Evolutionary conservation across 164 flowering plant species (phyloP), one percentile per base, ranked within the genome.

Genomic region (Platanus orientalis): DNA sequence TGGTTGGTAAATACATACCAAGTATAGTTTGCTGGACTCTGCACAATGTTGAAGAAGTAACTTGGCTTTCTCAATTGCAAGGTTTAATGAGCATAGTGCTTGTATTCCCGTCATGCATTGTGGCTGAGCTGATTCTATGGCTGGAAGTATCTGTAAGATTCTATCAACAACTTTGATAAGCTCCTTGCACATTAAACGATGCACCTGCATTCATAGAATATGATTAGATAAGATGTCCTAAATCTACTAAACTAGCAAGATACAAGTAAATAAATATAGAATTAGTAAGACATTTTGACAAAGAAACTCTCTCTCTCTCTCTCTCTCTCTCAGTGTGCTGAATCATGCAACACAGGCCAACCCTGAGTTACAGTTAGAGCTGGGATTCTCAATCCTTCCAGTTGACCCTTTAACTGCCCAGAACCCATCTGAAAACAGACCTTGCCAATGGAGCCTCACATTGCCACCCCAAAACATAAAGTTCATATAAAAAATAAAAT

Each of bases 11-110:
- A 63, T 49, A 23, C 57, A 12, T 78, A 85, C 90, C 90, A 87
- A 63, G 73, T 80, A 87, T 13, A 87, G 78, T 72, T 81, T 87
- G 70, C 93, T 85, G 34, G 75, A 76, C 26, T 85, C 86, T 4
- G 80, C 60, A 57, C 93, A 85, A 66, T 75, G 72, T 65, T 80
- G 84, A 52, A 87, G 52, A 61, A 87, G 69, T 48, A 62, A 55
- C 69, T 83, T 81, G 32, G 90, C 80, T 59, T 79, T 79, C 29
- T 83, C 84, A 30, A 81, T 44, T 17, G 85, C 73, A 29, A 27
- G 14, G 53, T 66, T 77, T 47, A 85, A 27, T 21, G 76, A 76
- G 72, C 88, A 85, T 21, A 87, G 60, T 5, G 75, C 73, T 49
- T 80, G 80, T 52, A 84, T 69, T 54, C 82, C 89, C 11, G 78